phyloP scores from a whole-genome alignment of 2,329 filamentous ascomycete genomes.

The Dichotomopilus funicola region DNA sequence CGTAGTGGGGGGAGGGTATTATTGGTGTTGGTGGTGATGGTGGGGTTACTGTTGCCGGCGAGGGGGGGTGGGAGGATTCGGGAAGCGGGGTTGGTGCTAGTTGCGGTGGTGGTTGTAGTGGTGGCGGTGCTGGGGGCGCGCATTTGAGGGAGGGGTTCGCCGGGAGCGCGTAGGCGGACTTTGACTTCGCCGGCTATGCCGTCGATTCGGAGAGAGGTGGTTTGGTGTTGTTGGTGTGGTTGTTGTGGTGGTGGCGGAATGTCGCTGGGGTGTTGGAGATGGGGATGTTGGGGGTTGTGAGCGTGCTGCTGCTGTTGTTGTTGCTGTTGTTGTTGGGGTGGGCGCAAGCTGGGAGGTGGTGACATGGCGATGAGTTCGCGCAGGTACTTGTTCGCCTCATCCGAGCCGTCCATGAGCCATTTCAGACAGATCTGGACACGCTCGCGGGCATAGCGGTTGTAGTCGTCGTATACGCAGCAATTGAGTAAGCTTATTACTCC shows the following conservation, averaged over 20 bases:
- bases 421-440: conserved; percentile 85
- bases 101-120: neutral
- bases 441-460: conserved; percentile 92
- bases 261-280: neutral
- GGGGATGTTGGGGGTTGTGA: too few relatives aligned
- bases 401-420: conserved; percentile 69
- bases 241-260: conserved; percentile 12
- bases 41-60: neutral
- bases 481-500: conserved; percentile 83
- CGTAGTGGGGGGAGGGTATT: conserved; percentile 20
- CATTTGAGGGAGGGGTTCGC: neutral
- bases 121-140: neutral
- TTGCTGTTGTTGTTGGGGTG: neutral
- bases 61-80: conserved; percentile 1
- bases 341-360: conserved; percentile 29
- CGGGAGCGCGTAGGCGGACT: conserved; percentile 40
- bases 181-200: conserved; percentile 51
- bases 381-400: conserved; percentile 66
- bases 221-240: neutral
- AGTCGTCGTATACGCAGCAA: conserved; percentile 84
- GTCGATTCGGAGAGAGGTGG: conserved; percentile 44
- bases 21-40: neutral
- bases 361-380: conserved; percentile 48
- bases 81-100: neutral
- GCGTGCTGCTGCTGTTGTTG: neutral